Percentiles rank a stretch among this genome's conserved stretches.
phyloP scores from a whole-genome alignment of 2,329 filamentous ascomycete species.

The Phialophora macrospora region DNA sequence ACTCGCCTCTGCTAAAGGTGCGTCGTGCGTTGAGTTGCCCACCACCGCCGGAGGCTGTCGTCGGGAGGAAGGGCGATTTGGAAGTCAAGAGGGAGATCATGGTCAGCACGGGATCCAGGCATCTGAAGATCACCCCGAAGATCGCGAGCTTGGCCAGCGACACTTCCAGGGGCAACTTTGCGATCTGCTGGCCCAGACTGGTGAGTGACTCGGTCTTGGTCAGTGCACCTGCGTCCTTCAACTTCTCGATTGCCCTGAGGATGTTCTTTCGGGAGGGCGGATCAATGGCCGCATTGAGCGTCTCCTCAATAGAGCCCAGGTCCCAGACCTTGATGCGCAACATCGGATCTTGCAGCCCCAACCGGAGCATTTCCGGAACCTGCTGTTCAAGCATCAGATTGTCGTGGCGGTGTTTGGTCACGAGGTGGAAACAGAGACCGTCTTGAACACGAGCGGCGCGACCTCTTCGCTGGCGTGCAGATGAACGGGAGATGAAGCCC shows the following conservation, averaged over 20 bases:
- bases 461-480: constrained; percentile 91
- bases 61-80: constrained; percentile 91
- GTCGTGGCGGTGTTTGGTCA: constrained; percentile 88
- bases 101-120: constrained; percentile 87
- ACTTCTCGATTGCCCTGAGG: constrained; percentile 84
- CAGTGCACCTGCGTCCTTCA: constrained; percentile 89
- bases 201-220: constrained; percentile 83
- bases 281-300: constrained; percentile 83
- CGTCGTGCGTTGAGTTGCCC: constrained; percentile 70
- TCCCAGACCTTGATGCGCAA: constrained; percentile 98
- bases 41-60: constrained; percentile 63
- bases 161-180: constrained; percentile 87
- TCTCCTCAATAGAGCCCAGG: constrained; percentile 89
- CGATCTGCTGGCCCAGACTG: constrained; percentile 81
- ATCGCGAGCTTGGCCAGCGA: constrained; percentile 93
- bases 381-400: constrained; percentile 76
- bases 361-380: constrained; percentile 91
- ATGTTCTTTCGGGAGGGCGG: constrained; percentile 92
- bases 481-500: constrained; percentile 92
- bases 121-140: constrained; percentile 83
- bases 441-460: constrained; percentile 94
- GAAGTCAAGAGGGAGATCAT: constrained; percentile 91
- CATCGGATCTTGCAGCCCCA: constrained; percentile 92
- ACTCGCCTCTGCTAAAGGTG: constrained; percentile 82
- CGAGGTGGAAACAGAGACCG: constrained; percentile 93